phyloP scores from a whole-genome alignment of 2,329 filamentous ascomycete species.

The Penicillium polonicum region DNA sequence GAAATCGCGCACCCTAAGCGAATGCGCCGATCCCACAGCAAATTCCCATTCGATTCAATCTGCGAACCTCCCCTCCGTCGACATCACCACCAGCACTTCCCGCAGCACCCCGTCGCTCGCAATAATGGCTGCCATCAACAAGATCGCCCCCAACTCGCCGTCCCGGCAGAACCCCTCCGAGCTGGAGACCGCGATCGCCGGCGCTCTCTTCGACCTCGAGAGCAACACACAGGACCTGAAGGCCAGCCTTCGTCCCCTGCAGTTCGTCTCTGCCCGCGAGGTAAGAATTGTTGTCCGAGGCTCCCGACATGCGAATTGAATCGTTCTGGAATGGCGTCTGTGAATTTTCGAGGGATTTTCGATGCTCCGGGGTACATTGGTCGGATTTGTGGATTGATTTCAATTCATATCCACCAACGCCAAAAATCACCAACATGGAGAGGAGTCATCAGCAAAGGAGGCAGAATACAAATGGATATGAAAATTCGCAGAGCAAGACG shows the following conservation, averaged over 20 bases:
- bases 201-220: slow-evolving; percentile 98
- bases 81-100: slow-evolving; percentile 38
- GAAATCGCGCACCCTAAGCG: slow-evolving; percentile 35
- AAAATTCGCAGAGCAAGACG: slow-evolving; percentile 10
- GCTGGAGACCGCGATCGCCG: slow-evolving; percentile 95
- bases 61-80: slow-evolving; percentile 33
- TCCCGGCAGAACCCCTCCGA: slow-evolving; percentile 95
- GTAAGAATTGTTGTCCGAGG: slow-evolving; percentile 60
- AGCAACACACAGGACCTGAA: slow-evolving; percentile 98
- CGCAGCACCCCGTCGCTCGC: slow-evolving; percentile 44
- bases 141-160: slow-evolving; percentile 97
- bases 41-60: slow-evolving; percentile 34
- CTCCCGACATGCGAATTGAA: slow-evolving; percentile 13
- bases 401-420: slow-evolving; percentile 11
- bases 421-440: slow-evolving; percentile 2
- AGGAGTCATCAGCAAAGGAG: neutral
- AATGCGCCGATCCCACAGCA: slow-evolving; percentile 34
- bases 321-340: slow-evolving; percentile 17
- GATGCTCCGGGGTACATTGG: slow-evolving; percentile 15
- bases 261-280: slow-evolving; percentile 99
- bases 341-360: slow-evolving; percentile 17
- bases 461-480: neutral
- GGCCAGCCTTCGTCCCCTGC: slow-evolving; percentile 91
- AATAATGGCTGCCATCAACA: slow-evolving; percentile 82
- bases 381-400: slow-evolving; percentile 14